Percentiles rank a stretch among this genome's conserved stretches.
Evolutionary conservation across 225 moss, liverwort and hornwort genomes (phyloP).

Genomic region (Marchantia polymorpha): DNA sequence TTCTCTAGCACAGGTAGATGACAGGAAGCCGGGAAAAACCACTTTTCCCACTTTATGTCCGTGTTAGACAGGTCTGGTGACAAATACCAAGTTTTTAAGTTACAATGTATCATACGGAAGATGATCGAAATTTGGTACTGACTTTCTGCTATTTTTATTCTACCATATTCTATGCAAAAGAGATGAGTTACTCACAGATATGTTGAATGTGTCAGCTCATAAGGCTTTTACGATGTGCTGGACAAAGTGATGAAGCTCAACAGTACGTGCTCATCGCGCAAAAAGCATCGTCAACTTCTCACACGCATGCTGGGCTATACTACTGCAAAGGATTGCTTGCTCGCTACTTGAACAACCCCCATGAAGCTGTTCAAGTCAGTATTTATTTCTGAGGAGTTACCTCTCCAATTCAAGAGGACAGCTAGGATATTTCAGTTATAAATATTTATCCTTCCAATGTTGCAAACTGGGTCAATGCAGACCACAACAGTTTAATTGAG

Average conservation of each 20-base stretch:
- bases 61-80: no score
- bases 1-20: slow-evolving; percentile 61
- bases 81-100: no score
- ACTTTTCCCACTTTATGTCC: no score
- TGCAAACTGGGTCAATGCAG: no score
- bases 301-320: slow-evolving; percentile 60
- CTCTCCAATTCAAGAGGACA: no score
- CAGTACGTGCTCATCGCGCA: slow-evolving; percentile 52
- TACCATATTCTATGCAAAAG: not conserved
- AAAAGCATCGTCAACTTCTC: slow-evolving; percentile 39
- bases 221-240: slow-evolving; percentile 51
- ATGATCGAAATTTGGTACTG: no score
- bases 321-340: slow-evolving; percentile 84
- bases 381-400: not conserved
- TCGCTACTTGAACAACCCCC: slow-evolving; percentile 60
- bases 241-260: slow-evolving; percentile 65
- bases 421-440: no score
- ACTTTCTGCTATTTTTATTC: no score
- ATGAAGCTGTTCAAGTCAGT: slow-evolving; percentile 61
- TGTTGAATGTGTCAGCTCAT: slow-evolving; percentile 50
- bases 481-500: not conserved
- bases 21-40: not conserved
- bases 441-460: no score
- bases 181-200: no score
- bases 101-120: no score